Conservation (phyloP, 768 basidiomycete genomes). For the Calocera cornea region DNA sequence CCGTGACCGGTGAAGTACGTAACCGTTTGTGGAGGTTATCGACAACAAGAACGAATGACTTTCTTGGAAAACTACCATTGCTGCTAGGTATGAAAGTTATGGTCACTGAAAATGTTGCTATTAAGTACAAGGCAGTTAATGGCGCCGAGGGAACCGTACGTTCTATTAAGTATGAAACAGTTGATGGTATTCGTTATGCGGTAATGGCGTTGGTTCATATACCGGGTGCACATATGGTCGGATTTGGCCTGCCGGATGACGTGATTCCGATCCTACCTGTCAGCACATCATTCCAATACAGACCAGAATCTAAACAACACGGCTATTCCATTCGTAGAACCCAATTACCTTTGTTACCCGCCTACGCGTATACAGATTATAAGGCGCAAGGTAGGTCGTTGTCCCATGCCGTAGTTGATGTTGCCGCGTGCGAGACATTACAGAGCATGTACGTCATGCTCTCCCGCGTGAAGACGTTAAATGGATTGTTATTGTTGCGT, state of each 20-base stretch:
- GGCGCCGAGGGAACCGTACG: neutral
- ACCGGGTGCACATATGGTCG: constrained; percentile 14
- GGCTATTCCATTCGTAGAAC: constrained; percentile 11
- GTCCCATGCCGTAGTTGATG: constrained; percentile 23
- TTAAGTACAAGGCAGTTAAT: neutral
- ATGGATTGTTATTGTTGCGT: constrained; percentile 25
- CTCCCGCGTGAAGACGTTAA: constrained; percentile 23
- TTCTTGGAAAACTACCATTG: neutral
- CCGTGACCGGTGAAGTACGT: neutral
- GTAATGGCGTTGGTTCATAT: constrained; percentile 22
- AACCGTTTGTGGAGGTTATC: neutral
- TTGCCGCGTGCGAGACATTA: constrained; percentile 21
- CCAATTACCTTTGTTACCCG: constrained; percentile 29
- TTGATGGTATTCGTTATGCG: constrained; percentile 12
- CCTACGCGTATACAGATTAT: constrained; percentile 31
- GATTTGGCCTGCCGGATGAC: neutral
- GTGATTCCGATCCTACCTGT: constrained; percentile 13
- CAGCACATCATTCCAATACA: neutral
- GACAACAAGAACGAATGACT: neutral
- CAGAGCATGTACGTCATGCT: constrained; percentile 34
- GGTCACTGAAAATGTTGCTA: constrained; percentile 7
- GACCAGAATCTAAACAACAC: neutral
- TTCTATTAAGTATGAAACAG: constrained; percentile 7
- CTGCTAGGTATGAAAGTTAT: neutral
- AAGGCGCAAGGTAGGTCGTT: constrained; percentile 31